Evolutionary conservation across 495 filamentous ascomycete genomes (phyloP).

Genomic region (Hypomontagnella monticulosa): DNA sequence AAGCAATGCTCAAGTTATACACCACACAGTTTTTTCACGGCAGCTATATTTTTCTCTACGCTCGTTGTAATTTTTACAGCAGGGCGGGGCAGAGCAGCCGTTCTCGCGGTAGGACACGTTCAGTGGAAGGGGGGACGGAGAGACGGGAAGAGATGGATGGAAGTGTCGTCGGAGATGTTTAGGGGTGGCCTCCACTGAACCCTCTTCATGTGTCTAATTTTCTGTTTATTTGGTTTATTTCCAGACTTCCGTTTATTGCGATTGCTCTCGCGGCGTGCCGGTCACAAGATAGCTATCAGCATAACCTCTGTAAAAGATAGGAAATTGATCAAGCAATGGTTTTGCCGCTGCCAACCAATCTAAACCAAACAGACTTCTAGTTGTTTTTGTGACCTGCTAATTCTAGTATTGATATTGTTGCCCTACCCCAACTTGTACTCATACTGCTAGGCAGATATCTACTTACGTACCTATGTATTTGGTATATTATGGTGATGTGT

Average conservation of each 20-base stretch:
- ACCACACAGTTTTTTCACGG: slow-evolving; percentile 36
- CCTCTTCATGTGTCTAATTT: slow-evolving; percentile 42
- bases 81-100: slow-evolving; percentile 50
- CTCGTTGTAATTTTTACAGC: slow-evolving; percentile 64
- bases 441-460: background rate
- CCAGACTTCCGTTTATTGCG: slow-evolving; percentile 36
- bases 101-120: slow-evolving; percentile 47
- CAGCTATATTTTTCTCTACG: slow-evolving; percentile 57
- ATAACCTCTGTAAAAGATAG: slow-evolving; percentile 45
- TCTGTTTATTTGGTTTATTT: slow-evolving; percentile 31
- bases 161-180: background rate
- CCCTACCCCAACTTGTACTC: background rate
- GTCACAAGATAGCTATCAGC: slow-evolving; percentile 49
- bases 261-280: slow-evolving; percentile 47
- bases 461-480: too few species aligned
- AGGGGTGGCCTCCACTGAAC: slow-evolving; percentile 17
- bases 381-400: background rate
- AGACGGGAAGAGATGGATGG: background rate
- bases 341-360: slow-evolving; percentile 46
- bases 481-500: too few species aligned
- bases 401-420: background rate
- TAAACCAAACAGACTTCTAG: slow-evolving; percentile 29
- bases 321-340: slow-evolving; percentile 44
- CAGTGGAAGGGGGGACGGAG: slow-evolving; percentile 11
- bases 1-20: slow-evolving; percentile 30